phyloP scores from a whole-genome alignment of 2,329 filamentous ascomycete species.

The Colletotrichum agaves region DNA sequence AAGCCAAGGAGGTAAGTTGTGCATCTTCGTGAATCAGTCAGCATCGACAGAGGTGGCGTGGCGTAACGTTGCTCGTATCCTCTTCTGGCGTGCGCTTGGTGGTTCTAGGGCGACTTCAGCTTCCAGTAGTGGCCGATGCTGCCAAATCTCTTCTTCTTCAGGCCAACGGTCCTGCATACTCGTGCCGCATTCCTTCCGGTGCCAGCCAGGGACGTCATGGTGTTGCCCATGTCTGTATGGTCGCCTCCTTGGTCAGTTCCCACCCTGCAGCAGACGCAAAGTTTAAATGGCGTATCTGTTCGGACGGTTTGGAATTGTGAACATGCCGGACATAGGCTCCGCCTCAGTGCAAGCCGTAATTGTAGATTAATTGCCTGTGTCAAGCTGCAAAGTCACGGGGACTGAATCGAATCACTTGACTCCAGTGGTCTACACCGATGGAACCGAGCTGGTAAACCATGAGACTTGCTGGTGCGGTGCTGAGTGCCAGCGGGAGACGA shows the following conservation, averaged over 20 bases:
- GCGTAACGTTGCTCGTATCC: slow-evolving; percentile 21
- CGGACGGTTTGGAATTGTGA: slow-evolving; percentile 13
- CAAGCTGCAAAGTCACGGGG: background rate
- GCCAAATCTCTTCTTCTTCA: slow-evolving; percentile 10
- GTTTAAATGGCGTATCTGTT: slow-evolving; percentile 30
- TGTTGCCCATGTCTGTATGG: background rate
- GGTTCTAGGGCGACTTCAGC: slow-evolving; percentile 19
- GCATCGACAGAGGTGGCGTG: slow-evolving; percentile 8
- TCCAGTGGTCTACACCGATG: slow-evolving; percentile 1
- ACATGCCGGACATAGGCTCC: slow-evolving; percentile 21
- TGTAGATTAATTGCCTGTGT: slow-evolving; percentile 1
- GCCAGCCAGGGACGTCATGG: slow-evolving; percentile 21
- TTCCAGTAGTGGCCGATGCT: slow-evolving; percentile 10
- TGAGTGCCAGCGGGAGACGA: background rate
- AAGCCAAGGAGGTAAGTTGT: background rate
- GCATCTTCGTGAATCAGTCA: background rate
- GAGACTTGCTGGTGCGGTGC: background rate
- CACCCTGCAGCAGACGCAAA: slow-evolving; percentile 32
- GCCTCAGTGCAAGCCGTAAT: slow-evolving; percentile 11
- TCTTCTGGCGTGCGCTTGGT: slow-evolving; percentile 11
- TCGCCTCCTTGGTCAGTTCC: background rate
- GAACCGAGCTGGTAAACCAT: slow-evolving; percentile 12
- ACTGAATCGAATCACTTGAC: slow-evolving; percentile 29
- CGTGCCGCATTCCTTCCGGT: slow-evolving; percentile 8
- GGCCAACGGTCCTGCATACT: background rate